Percentiles rank a stretch among this genome's conserved stretches.
These are phyloP conservation scores for Saxophila tyrrhenica DNA, from an alignment of 495 filamentous ascomycete species.

Conservation along the genomic window DNA sequence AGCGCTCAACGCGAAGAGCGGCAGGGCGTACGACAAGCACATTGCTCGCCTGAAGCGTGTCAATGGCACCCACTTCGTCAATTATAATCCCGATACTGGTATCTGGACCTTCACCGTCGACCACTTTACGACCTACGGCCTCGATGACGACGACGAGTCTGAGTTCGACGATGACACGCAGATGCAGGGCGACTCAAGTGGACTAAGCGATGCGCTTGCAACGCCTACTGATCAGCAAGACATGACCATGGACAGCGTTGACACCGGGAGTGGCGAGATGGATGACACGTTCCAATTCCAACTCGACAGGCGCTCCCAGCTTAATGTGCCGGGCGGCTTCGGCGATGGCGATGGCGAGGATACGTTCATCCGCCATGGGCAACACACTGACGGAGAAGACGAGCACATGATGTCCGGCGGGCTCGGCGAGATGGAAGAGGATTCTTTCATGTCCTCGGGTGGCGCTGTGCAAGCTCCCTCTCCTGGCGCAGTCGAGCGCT, in stretches of 20 bases:
- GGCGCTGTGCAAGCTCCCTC: constrained; percentile 15
- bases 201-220: constrained; percentile 13
- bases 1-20: constrained; percentile 42
- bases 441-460: constrained; percentile 4
- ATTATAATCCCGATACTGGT: constrained; percentile 65
- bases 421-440: constrained; percentile 2
- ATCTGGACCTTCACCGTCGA: constrained; percentile 85
- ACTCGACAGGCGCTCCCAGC: constrained; percentile 8
- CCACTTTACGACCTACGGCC: constrained; percentile 92
- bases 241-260: constrained; percentile 10
- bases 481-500: constrained; percentile 11
- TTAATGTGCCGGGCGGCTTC: constrained; percentile 15
- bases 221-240: constrained; percentile 12
- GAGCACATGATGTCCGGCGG: neutral
- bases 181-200: constrained; percentile 3
- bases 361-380: too few species aligned
- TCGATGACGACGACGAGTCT: constrained; percentile 65
- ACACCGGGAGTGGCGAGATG: constrained; percentile 5
- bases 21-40: constrained; percentile 61
- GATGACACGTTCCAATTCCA: constrained; percentile 21
- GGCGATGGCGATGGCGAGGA: neutral
- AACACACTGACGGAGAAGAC: constrained; percentile 8
- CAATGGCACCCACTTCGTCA: constrained; percentile 63
- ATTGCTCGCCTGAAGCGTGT: constrained; percentile 69
- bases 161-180: constrained; percentile 43